Conservation (phyloP, 139 green algal genomes). For the Bryopsis sp. region DNA sequence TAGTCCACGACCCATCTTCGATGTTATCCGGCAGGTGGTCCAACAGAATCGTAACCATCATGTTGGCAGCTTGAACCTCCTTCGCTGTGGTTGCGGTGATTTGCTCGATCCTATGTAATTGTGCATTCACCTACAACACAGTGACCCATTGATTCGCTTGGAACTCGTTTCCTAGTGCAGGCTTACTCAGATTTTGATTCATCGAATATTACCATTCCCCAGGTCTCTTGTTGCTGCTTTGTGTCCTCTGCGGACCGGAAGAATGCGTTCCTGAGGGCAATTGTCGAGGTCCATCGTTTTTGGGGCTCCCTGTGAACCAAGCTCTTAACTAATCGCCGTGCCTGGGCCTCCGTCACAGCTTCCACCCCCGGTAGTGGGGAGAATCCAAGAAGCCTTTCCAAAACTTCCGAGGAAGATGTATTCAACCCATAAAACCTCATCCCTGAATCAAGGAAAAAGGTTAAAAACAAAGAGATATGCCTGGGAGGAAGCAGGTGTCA, state of each 20-base stretch:
- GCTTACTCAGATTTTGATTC: too few relatives aligned
- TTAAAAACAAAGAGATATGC: too few relatives aligned
- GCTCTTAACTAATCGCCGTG: not conserved
- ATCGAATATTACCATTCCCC: too few relatives aligned
- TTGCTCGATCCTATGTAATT: not conserved
- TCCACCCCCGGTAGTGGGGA: not conserved
- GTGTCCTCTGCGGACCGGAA: not conserved
- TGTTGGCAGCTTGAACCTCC: not conserved
- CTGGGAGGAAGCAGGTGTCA: too few relatives aligned
- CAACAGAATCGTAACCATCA: conserved; percentile 5
- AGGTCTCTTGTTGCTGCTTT: not conserved
- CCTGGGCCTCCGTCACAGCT: not conserved
- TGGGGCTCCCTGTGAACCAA: not conserved
- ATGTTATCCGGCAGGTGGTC: not conserved
- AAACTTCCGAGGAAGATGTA: not conserved
- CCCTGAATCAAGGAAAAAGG: not conserved
- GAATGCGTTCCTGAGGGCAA: not conserved
- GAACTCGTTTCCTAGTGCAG: too few relatives aligned
- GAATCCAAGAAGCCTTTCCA: not conserved
- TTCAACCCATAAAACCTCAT: not conserved
- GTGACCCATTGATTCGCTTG: too few relatives aligned
- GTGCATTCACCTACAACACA: not conserved
- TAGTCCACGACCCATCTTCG: not conserved
- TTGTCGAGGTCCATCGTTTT: not conserved
- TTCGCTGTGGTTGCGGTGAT: not conserved